phyloP scores from a whole-genome alignment of 768 basidiomycete genomes.

The Inosperma sp. region DNA sequence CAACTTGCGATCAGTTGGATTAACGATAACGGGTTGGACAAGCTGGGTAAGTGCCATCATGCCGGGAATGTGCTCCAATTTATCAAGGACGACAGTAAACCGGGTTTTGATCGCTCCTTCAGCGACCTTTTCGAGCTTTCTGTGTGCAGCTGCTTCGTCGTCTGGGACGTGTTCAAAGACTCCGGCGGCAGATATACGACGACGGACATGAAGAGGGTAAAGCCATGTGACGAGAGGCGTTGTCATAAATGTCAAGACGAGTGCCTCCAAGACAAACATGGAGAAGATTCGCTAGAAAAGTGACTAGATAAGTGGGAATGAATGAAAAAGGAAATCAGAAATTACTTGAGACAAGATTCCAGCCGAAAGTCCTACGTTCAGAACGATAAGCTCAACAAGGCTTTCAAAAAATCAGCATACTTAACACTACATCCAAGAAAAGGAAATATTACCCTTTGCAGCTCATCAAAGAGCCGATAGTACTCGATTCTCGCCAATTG shows the following conservation, averaged over 20 bases:
- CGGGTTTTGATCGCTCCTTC: slow-evolving; percentile 42
- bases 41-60: slow-evolving; percentile 90
- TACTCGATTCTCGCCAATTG: too few relatives aligned
- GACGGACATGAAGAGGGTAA: slow-evolving; percentile 61
- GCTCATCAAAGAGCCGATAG: too few relatives aligned
- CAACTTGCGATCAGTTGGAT: slow-evolving; percentile 10
- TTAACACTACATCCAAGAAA: not conserved
- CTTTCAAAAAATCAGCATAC: not conserved
- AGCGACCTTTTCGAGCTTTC: slow-evolving; percentile 8
- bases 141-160: slow-evolving; percentile 26
- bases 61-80: too few relatives aligned
- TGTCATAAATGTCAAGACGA: too few relatives aligned
- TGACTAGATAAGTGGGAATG: not conserved
- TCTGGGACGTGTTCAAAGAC: slow-evolving; percentile 43
- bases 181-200: slow-evolving; percentile 42
- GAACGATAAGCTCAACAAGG: not conserved
- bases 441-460: slow-evolving; percentile 71
- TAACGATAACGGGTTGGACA: slow-evolving; percentile 55
- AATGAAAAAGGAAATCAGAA: not conserved
- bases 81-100: slow-evolving; percentile 88
- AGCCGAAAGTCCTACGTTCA: slow-evolving; percentile 73
- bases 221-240: slow-evolving; percentile 65
- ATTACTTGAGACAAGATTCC: slow-evolving; percentile 61
- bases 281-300: too few relatives aligned
- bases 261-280: too few relatives aligned